phyloP scores from a whole-genome alignment of 2,329 filamentous ascomycete species.

The Phaeophleospora eucalypticola region DNA sequence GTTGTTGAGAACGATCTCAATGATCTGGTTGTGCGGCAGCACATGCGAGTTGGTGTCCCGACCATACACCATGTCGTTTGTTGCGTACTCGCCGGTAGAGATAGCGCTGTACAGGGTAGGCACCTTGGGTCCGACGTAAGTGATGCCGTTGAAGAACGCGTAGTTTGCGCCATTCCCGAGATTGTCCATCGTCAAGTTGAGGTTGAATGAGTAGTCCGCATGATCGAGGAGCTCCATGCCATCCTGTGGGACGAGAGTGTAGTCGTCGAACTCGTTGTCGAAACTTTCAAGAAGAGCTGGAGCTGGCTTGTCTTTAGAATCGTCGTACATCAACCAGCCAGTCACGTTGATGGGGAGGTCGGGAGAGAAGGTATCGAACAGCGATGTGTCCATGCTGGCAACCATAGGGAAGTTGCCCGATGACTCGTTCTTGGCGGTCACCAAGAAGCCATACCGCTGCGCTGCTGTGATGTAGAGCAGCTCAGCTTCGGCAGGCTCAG shows the following conservation, averaged over 20 bases:
- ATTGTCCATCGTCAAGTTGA: constrained; percentile 61
- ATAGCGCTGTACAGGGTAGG: constrained; percentile 76
- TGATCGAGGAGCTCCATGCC: constrained; percentile 56
- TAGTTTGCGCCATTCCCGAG: constrained; percentile 64
- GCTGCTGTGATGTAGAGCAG: constrained; percentile 65
- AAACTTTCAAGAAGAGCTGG: constrained; percentile 59
- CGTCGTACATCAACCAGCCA: constrained; percentile 54
- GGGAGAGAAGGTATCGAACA: constrained; percentile 64
- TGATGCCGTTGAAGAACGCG: constrained; percentile 65
- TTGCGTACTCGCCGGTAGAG: constrained; percentile 51
- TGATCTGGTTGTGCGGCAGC: constrained; percentile 61
- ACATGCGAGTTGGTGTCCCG: constrained; percentile 57
- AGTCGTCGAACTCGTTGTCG: constrained; percentile 65
- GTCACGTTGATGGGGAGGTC: constrained; percentile 63
- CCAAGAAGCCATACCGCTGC: constrained; percentile 65
- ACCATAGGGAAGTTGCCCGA: constrained; percentile 58
- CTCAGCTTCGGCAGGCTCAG: constrained; percentile 56
- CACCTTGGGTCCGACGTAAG: constrained; percentile 70
- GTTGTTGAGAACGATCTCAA: constrained; percentile 76
- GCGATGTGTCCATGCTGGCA: constrained; percentile 46
- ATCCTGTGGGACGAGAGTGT: constrained; percentile 65
- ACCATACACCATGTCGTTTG: constrained; percentile 45
- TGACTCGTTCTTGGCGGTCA: constrained; percentile 57
- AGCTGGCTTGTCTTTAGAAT: constrained; percentile 41
- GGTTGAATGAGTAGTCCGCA: constrained; percentile 60